Evolutionary conservation across 164 flowering plant species (phyloP).

Genomic region (Dillenia suffruticosa): DNA sequence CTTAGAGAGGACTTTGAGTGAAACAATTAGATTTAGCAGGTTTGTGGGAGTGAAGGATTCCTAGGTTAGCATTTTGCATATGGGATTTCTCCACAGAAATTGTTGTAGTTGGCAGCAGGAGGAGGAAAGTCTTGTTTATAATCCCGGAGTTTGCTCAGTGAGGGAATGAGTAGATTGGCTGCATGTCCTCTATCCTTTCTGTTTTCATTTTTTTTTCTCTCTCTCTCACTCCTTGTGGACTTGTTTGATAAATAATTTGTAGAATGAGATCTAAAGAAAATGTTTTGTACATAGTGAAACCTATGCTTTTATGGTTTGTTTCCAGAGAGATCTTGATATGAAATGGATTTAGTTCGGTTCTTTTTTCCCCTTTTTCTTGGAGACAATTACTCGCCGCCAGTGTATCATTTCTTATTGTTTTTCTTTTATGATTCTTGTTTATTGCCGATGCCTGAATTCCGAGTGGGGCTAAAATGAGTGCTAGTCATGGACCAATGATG

Average conservation of each 20-base stretch:
- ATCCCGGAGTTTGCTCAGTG: slow-evolving; percentile 25
- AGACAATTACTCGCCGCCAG: too few species aligned
- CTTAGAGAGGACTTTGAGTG: slow-evolving; percentile 2
- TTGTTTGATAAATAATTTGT: slow-evolving; percentile 52
- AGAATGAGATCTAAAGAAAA: slow-evolving; percentile 15
- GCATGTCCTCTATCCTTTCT: neutral
- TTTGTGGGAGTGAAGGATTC: slow-evolving; percentile 22
- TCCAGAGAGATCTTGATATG: too few species aligned
- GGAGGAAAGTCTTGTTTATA: slow-evolving; percentile 32
- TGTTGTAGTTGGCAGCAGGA: slow-evolving; percentile 14
- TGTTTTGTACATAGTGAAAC: too few species aligned
- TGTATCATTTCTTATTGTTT: too few species aligned
- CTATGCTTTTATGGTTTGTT: too few species aligned
- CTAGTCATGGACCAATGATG: too few species aligned
- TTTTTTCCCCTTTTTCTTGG: too few species aligned
- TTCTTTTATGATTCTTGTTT: too few species aligned
- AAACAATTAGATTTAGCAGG: slow-evolving; percentile 16
- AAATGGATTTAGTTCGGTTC: too few species aligned
- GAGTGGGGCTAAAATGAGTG: too few species aligned
- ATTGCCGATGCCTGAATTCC: too few species aligned
- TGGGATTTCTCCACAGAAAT: slow-evolving; percentile 10
- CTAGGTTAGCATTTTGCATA: slow-evolving; percentile 15
- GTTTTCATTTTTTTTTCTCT: slow-evolving; percentile 4
- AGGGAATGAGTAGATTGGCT: slow-evolving; percentile 14
- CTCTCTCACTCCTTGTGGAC: slow-evolving; percentile 10